A percentile compares a stretch with the other conserved stretches of the same genome.
Evolutionary conservation across 2,329 filamentous ascomycete species (phyloP).

Genomic region (Botrytis squamosa): DNA sequence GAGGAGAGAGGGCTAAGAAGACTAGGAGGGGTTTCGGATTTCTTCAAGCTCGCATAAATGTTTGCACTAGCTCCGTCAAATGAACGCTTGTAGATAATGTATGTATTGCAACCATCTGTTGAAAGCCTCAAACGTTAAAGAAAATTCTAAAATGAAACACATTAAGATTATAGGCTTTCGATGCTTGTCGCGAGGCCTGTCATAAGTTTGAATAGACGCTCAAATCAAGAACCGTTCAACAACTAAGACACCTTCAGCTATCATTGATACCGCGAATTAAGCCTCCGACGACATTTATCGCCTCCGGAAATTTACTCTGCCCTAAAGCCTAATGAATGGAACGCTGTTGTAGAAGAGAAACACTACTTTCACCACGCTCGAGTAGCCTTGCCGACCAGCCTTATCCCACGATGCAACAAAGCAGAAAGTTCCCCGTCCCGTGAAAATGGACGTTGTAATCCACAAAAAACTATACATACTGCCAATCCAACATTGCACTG

Average conservation of each 20-base stretch:
- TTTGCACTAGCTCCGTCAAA: not conserved
- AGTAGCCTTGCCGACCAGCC: slow-evolving; percentile 18
- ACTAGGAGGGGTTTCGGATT: not conserved
- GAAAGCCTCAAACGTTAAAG: not conserved
- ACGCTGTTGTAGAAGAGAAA: not conserved
- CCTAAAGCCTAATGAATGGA: not conserved
- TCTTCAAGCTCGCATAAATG: not conserved
- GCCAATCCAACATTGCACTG: slow-evolving; percentile 14
- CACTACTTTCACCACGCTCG: not conserved
- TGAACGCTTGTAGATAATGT: not conserved
- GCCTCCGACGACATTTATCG: slow-evolving; percentile 17
- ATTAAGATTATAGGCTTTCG: not conserved
- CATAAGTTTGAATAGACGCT: slow-evolving; percentile 4
- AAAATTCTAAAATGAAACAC: not conserved
- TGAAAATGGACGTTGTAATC: slow-evolving; percentile 12
- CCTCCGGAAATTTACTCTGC: slow-evolving; percentile 5
- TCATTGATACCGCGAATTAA: slow-evolving; percentile 5
- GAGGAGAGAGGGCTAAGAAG: not conserved
- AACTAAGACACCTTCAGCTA: slow-evolving; percentile 14
- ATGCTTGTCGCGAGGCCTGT: not conserved
- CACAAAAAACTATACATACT: slow-evolving; percentile 3
- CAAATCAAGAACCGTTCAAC: not conserved
- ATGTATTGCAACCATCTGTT: not conserved
- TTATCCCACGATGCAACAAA: slow-evolving; percentile 21
- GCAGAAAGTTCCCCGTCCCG: slow-evolving; percentile 16